These are phyloP conservation scores for Tremellales sp. DNA, from an alignment of 1,284 basidiomycete genomes.

Conservation along the genomic window DNA sequence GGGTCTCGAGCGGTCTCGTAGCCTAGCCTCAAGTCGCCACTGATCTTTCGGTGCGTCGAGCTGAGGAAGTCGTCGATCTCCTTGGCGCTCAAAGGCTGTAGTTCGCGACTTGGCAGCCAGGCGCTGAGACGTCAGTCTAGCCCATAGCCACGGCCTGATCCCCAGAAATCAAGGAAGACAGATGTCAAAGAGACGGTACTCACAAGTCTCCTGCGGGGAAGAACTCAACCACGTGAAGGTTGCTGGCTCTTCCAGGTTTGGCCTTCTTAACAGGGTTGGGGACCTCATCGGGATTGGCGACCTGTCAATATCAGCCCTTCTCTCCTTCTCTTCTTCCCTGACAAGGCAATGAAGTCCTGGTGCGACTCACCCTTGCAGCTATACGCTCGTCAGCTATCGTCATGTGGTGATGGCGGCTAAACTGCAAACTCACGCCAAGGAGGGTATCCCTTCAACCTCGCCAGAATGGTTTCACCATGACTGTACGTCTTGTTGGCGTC, in stretches of 20 bases:
- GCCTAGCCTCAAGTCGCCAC: constrained; percentile 68
- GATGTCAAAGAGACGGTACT: constrained; percentile 45
- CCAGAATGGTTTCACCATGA: constrained; percentile 77
- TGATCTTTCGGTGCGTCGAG: constrained; percentile 65
- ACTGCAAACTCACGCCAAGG: constrained; percentile 61
- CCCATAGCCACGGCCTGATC: neutral
- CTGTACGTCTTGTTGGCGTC: constrained; percentile 50
- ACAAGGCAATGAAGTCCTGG: constrained; percentile 5
- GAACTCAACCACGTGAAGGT: constrained; percentile 38
- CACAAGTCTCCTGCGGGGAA: constrained; percentile 74
- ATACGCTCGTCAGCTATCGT: neutral
- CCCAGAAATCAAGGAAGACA: neutral
- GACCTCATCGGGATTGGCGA: constrained; percentile 35
- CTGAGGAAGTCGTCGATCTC: constrained; percentile 81
- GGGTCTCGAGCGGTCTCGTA: constrained; percentile 84
- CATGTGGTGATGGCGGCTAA: no score
- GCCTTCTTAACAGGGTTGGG: constrained; percentile 30
- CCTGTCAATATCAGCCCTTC: constrained; percentile 17
- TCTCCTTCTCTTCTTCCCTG: constrained; percentile 34
- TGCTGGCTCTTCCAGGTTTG: constrained; percentile 29
- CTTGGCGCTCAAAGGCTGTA: constrained; percentile 69
- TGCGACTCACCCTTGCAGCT: constrained; percentile 31
- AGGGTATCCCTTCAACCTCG: constrained; percentile 88
- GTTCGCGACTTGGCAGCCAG: constrained; percentile 78
- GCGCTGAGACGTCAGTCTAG: constrained; percentile 55